Percentiles rank a stretch among this genome's conserved stretches.
These are phyloP conservation scores for Helianthus annuus DNA, from an alignment of 129 eudicot genomes.

Conservation along the genomic window HanXRQr2.0-SUNRISE NC_035435.2:6474212-6474711, in stretches of 20 bases:
- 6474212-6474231: too few relatives aligned
- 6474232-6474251: too few relatives aligned
- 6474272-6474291: conserved; percentile 41
- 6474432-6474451: conserved; percentile 45
- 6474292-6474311: conserved; percentile 72
- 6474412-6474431: conserved; percentile 41
- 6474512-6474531: conserved; percentile 35
- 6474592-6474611: not conserved
- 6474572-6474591: not conserved
- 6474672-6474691: not conserved
- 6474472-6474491: conserved; percentile 65
- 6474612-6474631: not conserved
- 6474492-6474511: conserved; percentile 91
- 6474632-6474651: not conserved
- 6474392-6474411: conserved; percentile 64
- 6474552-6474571: conserved; percentile 4
- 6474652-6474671: too few relatives aligned
- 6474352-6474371: conserved; percentile 68
- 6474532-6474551: not conserved
- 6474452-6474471: conserved; percentile 51
- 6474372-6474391: conserved; percentile 89
- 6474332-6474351: conserved; percentile 46
- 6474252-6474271: not conserved
- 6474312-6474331: conserved; percentile 64
- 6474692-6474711: not conserved